A percentile compares a stretch with the other conserved stretches of the same genome.
phyloP scores from a whole-genome alignment of 2,329 filamentous ascomycete genomes.

The Curvularia hawaiiensis region DNA sequence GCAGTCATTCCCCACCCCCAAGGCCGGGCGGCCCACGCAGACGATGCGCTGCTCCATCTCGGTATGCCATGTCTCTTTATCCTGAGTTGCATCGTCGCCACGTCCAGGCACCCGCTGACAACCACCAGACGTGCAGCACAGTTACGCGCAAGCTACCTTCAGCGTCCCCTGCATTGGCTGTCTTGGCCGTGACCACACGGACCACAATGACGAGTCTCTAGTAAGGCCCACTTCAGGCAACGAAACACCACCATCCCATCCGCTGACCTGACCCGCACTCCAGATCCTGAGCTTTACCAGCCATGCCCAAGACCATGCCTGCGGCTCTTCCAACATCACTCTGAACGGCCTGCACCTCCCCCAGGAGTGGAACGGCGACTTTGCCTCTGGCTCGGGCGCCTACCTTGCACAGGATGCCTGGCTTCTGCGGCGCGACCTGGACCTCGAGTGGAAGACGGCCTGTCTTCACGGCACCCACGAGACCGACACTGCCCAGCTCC shows the following conservation, averaged over 20 bases:
- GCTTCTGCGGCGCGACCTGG: slow-evolving; percentile 43
- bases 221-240: slow-evolving; percentile 47
- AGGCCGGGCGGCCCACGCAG: slow-evolving; percentile 20
- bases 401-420: slow-evolving; percentile 43
- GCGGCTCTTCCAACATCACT: slow-evolving; percentile 49
- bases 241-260: slow-evolving; percentile 26
- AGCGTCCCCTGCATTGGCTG: slow-evolving; percentile 49
- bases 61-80: slow-evolving; percentile 33
- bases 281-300: slow-evolving; percentile 52
- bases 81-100: slow-evolving; percentile 18
- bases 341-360: slow-evolving; percentile 49
- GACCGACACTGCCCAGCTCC: slow-evolving; percentile 42
- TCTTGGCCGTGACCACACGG: slow-evolving; percentile 48
- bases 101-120: slow-evolving; percentile 42
- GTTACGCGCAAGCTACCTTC: slow-evolving; percentile 50
- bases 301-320: slow-evolving; percentile 45
- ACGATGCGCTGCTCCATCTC: slow-evolving; percentile 34
- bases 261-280: slow-evolving; percentile 42
- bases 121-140: slow-evolving; percentile 39
- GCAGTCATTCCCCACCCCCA: slow-evolving; percentile 32
- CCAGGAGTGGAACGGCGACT: slow-evolving; percentile 47
- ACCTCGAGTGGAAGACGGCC: slow-evolving; percentile 47
- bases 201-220: slow-evolving; percentile 49
- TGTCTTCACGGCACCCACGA: slow-evolving; percentile 44
- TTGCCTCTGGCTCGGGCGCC: slow-evolving; percentile 43